Conservation (phyloP, 1,284 basidiomycete species). For the Abortiporus biennis region DNA sequence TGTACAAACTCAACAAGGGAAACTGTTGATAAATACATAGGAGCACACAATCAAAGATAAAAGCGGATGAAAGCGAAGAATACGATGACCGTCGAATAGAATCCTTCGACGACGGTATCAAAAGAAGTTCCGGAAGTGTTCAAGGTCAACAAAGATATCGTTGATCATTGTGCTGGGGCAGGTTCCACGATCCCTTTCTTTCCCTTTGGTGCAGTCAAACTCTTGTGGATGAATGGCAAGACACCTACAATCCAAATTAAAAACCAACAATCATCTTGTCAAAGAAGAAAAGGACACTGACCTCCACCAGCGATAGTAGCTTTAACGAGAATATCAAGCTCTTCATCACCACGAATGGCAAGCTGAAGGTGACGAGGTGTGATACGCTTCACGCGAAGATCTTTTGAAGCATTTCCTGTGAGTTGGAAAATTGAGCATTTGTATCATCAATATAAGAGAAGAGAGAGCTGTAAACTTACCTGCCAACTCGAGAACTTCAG, state of each 20-base stretch:
- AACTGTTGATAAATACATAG: no score
- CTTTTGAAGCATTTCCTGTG: conserved; percentile 92
- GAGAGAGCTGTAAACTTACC: conserved; percentile 40
- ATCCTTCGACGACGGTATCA: no score
- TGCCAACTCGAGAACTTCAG: conserved; percentile 86
- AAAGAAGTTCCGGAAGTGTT: no score
- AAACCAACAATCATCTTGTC: background rate
- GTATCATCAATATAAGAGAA: background rate
- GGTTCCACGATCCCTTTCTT: conserved; percentile 16
- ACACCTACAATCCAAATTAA: conserved; percentile 60
- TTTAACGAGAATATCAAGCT: conserved; percentile 74
- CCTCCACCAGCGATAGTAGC: conserved; percentile 55
- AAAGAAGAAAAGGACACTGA: conserved; percentile 28
- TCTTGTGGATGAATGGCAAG: conserved; percentile 95
- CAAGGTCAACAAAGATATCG: no score
- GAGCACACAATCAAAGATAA: no score
- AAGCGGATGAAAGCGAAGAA: no score
- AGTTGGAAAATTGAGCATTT: background rate
- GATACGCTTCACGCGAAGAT: conserved; percentile 94
- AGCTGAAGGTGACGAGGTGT: conserved; percentile 91
- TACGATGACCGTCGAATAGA: no score
- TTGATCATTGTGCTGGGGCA: no score
- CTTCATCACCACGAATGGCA: conserved; percentile 95
- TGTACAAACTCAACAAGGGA: no score
- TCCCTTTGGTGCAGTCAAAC: conserved; percentile 39